Evolutionary conservation across 805 yeast species (phyloP).

Genomic region (Zygoascus biomembranicola): DNA sequence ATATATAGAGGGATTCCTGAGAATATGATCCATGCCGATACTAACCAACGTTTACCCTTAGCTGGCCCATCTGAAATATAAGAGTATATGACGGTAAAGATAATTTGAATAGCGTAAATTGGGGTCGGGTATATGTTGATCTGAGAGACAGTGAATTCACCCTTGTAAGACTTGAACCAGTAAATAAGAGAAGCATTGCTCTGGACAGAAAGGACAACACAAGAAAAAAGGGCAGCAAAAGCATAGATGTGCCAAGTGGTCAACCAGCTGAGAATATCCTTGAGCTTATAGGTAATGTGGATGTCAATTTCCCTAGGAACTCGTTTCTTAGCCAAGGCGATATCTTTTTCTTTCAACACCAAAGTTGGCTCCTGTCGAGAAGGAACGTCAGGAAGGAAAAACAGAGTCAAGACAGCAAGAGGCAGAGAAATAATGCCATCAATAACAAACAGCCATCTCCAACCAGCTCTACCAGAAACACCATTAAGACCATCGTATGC

Average conservation of each 20-base stretch:
- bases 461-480: conserved; percentile 45
- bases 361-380: conserved; percentile 43
- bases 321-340: conserved; percentile 41
- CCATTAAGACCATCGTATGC: conserved; percentile 42
- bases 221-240: conserved; percentile 20
- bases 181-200: background rate
- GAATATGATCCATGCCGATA: background rate
- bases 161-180: conserved; percentile 12
- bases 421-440: conserved; percentile 54
- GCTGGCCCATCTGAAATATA: conserved; percentile 7
- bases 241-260: conserved; percentile 54
- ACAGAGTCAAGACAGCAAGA: conserved; percentile 49
- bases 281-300: background rate
- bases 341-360: conserved; percentile 46
- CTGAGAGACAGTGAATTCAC: conserved; percentile 8
- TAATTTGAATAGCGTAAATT: conserved; percentile 11
- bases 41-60: conserved; percentile 9
- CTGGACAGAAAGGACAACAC: background rate
- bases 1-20: conserved; percentile 2
- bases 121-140: conserved; percentile 10
- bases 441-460: conserved; percentile 69
- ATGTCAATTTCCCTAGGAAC: conserved; percentile 15
- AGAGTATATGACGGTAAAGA: conserved; percentile 9
- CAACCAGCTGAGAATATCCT: conserved; percentile 32
- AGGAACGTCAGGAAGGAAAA: conserved; percentile 61